These are phyloP conservation scores for Paramecium pentaurelia DNA, from an alignment of 73 alveolate species.

Conservation along the genomic window DNA sequence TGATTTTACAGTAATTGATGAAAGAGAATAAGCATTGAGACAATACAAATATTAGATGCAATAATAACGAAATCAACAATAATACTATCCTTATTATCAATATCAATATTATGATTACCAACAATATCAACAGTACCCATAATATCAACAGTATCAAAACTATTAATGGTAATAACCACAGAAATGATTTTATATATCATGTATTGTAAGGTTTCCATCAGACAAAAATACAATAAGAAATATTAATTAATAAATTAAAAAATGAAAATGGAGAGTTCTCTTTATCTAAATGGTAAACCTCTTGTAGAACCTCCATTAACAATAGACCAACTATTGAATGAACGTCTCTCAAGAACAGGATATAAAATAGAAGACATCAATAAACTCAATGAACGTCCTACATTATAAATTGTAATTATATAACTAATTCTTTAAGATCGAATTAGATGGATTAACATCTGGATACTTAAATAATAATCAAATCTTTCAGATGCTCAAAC, in stretches of 20 bases:
- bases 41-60: slow-evolving; percentile 28
- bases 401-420: background rate
- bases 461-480: background rate
- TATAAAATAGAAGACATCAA: background rate
- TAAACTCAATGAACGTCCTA: background rate
- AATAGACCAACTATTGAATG: background rate
- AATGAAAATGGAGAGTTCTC: background rate
- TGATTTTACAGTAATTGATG: background rate
- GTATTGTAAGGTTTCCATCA: background rate
- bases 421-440: background rate
- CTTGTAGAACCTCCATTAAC: slow-evolving; percentile 13
- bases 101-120: slow-evolving; percentile 12
- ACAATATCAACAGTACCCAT: background rate
- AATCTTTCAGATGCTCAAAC: background rate
- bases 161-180: background rate
- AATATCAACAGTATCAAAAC: background rate
- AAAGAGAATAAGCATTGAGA: slow-evolving; percentile 44
- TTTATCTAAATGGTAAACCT: slow-evolving; percentile 36
- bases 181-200: slow-evolving; percentile 15
- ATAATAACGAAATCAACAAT: slow-evolving; percentile 21
- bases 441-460: background rate
- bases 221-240: background rate
- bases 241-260: background rate
- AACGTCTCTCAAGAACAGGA: slow-evolving; percentile 16
- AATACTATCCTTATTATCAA: slow-evolving; percentile 27